Conservation (phyloP, 2,329 filamentous ascomycete species). For the Cercospora beticola region DNA sequence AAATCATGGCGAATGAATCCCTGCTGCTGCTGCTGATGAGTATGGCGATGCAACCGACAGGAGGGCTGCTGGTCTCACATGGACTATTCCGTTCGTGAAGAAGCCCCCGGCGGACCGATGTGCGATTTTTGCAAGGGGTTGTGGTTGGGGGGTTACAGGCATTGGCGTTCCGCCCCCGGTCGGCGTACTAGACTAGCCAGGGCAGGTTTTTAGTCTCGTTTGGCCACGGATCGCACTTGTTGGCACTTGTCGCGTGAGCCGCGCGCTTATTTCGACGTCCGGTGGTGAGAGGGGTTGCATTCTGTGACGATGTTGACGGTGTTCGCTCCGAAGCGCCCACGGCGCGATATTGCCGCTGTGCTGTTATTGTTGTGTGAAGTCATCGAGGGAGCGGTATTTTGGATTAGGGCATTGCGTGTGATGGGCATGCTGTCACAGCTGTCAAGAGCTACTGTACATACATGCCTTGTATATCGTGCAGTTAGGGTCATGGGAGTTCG, state of each 20-base stretch:
- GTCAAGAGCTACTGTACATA: neutral
- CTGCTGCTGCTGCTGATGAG: neutral
- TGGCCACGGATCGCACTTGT: neutral
- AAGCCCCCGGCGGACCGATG: neutral
- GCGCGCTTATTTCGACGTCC: constrained; percentile 3
- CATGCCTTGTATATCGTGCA: neutral
- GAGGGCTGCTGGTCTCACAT: neutral
- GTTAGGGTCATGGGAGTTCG: neutral
- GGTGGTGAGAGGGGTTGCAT: neutral
- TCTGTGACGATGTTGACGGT: neutral
- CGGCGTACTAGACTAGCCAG: neutral
- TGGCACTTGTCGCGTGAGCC: neutral
- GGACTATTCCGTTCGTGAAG: neutral
- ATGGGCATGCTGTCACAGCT: neutral
- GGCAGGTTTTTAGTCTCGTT: neutral
- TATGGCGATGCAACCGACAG: neutral
- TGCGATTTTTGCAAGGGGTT: neutral
- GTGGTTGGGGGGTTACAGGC: neutral
- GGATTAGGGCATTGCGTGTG: neutral
- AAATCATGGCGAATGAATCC: neutral
- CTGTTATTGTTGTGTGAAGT: neutral
- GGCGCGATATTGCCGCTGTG: neutral
- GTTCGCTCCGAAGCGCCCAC: neutral
- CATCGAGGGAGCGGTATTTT: neutral
- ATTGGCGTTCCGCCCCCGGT: neutral